Conservation (phyloP, 108 stramenopile species). For the Bacterosira constricta region DNA sequence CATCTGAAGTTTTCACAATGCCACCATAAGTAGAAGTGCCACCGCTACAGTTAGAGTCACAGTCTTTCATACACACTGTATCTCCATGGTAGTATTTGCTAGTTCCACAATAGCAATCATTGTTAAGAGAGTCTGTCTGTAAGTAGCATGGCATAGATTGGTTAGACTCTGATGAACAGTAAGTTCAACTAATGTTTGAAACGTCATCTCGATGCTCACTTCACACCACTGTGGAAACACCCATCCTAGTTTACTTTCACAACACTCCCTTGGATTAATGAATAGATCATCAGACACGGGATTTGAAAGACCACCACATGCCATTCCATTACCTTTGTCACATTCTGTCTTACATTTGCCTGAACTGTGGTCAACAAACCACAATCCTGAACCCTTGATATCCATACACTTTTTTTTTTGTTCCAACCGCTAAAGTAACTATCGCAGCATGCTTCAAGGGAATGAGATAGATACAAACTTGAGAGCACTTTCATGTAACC, state of each 20-base stretch:
- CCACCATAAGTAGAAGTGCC: slow-evolving; percentile 15
- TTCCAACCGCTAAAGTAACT: too few relatives aligned
- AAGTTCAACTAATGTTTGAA: neutral
- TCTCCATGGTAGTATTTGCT: slow-evolving; percentile 19
- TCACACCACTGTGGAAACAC: neutral
- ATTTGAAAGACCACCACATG: slow-evolving; percentile 14
- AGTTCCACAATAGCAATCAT: slow-evolving; percentile 6
- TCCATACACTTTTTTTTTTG: too few relatives aligned
- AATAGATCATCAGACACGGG: neutral
- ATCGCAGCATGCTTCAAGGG: too few relatives aligned
- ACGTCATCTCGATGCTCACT: neutral
- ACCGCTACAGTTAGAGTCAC: slow-evolving; percentile 9
- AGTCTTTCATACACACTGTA: neutral
- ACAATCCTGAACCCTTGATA: slow-evolving; percentile 12
- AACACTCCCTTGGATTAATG: slow-evolving; percentile 10
- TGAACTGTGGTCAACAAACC: neutral
- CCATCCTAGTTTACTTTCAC: neutral
- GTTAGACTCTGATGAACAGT: neutral
- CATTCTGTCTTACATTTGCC: slow-evolving; percentile 17
- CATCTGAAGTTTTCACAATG: neutral
- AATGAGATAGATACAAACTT: too few relatives aligned
- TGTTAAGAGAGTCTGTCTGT: slow-evolving; percentile 4
- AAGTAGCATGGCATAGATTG: neutral
- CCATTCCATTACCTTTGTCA: neutral
- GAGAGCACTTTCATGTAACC: too few relatives aligned